Percentiles rank a stretch among this genome's conserved stretches.
Evolutionary conservation across 208 protist genomes (phyloP).

Genomic region (Acanthamoeba lenticulata): DNA sequence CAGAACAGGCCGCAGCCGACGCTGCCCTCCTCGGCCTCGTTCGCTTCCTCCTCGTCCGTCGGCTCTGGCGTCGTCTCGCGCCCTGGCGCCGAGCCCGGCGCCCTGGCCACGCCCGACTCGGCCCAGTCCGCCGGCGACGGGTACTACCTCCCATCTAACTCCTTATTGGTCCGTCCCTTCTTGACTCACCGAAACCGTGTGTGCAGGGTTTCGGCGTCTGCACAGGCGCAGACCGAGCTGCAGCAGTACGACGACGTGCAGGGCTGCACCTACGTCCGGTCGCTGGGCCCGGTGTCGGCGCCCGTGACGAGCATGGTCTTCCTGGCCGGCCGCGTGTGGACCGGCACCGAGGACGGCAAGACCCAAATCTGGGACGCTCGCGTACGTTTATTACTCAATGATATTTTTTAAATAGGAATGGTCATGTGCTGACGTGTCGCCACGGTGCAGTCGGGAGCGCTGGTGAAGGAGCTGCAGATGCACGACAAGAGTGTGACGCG

Average conservation of each 20-base stretch:
- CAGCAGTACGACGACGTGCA: neutral
- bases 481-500: neutral
- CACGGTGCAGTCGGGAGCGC: neutral
- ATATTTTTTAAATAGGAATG: too few relatives aligned
- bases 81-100: too few relatives aligned
- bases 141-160: too few relatives aligned
- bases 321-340: constrained; percentile 14
- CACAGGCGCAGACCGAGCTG: too few relatives aligned
- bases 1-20: constrained; percentile 1
- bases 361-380: neutral
- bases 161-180: too few relatives aligned
- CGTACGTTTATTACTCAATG: too few relatives aligned
- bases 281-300: neutral
- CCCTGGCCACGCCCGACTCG: too few relatives aligned
- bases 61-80: neutral
- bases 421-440: too few relatives aligned
- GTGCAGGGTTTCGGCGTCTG: too few relatives aligned
- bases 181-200: too few relatives aligned
- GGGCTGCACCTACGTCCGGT: neutral
- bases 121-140: too few relatives aligned
- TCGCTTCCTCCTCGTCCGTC: neutral
- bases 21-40: neutral
- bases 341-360: neutral
- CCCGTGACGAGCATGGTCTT: constrained; percentile 1
- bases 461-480: constrained; percentile 40